Evolutionary conservation across 345 rosid species (phyloP).

Genomic region (Crucihimalaya himalaica): DNA sequence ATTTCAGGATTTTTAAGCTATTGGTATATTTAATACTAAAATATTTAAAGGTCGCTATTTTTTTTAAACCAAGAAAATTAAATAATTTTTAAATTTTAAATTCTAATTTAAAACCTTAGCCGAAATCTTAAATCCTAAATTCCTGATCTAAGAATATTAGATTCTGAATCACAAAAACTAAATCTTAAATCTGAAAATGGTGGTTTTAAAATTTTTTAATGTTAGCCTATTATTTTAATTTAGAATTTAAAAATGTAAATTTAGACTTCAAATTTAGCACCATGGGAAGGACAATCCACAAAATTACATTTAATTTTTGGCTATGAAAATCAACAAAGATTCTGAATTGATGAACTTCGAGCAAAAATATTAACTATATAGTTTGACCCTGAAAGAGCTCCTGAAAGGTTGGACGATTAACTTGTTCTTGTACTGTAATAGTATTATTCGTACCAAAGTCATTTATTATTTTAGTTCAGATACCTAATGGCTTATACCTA

Average conservation of each 20-base stretch:
- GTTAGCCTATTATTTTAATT: background rate
- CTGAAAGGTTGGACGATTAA: constrained; percentile 28
- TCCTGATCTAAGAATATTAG: background rate
- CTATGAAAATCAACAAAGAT: constrained; percentile 24
- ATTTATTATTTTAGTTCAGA: constrained; percentile 15
- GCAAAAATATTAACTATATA: constrained; percentile 4
- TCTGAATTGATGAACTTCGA: constrained; percentile 13
- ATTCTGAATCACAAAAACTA: background rate
- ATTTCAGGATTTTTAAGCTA: background rate
- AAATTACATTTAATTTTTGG: background rate
- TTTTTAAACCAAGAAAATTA: background rate
- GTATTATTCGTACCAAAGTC: constrained; percentile 9
- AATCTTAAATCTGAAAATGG: background rate
- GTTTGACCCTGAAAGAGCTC: constrained; percentile 26
- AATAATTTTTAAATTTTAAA: background rate
- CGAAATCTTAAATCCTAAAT: background rate
- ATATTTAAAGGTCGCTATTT: background rate
- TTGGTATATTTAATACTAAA: too few relatives aligned
- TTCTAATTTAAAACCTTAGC: background rate
- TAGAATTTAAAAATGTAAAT: background rate
- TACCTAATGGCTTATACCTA: background rate
- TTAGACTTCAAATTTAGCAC: background rate
- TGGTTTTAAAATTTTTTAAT: background rate
- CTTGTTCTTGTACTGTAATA: too few relatives aligned
- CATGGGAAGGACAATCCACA: constrained; percentile 17